Conservation (phyloP, 1,139 yeast species). For the Blastobotrys petasosporus region DNA sequence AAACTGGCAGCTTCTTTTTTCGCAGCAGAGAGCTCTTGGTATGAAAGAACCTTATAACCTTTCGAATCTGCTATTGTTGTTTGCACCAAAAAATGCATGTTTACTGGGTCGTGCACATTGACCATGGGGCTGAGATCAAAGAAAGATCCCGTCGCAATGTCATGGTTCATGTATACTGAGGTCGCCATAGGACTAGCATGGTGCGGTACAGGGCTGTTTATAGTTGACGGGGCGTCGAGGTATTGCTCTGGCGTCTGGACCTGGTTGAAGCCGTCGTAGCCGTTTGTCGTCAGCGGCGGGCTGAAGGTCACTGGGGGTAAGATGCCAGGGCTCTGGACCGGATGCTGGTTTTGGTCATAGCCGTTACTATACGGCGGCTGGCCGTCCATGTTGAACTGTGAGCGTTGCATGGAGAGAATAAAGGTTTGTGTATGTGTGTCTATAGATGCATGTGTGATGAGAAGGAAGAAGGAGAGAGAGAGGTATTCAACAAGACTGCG, state of each 20-base stretch:
- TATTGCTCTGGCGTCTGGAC: slow-evolving; percentile 21
- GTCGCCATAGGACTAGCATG: slow-evolving; percentile 11
- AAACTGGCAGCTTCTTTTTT: slow-evolving; percentile 24
- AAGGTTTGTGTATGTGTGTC: too few relatives aligned
- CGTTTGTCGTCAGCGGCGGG: background rate
- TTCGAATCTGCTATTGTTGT: slow-evolving; percentile 31
- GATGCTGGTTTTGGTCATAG: too few relatives aligned
- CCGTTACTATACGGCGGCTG: too few relatives aligned
- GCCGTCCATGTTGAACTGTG: too few relatives aligned
- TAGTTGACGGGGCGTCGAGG: slow-evolving; percentile 17
- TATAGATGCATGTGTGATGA: too few relatives aligned
- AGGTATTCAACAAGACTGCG: too few relatives aligned
- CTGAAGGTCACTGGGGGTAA: too few relatives aligned
- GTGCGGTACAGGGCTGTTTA: slow-evolving; percentile 2
- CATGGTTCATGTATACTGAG: slow-evolving; percentile 10
- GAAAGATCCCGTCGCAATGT: slow-evolving; percentile 19
- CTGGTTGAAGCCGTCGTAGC: slow-evolving; percentile 21
- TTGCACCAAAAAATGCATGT: slow-evolving; percentile 28
- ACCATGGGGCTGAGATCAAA: slow-evolving; percentile 25
- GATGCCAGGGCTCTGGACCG: too few relatives aligned
- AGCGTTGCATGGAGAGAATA: too few relatives aligned
- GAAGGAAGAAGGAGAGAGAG: too few relatives aligned
- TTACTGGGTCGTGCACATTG: slow-evolving; percentile 25
- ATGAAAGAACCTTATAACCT: slow-evolving; percentile 28
- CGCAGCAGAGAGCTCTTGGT: slow-evolving; percentile 29